These are phyloP conservation scores for Gamsiella multidivaricata DNA, from an alignment of 192 early-diverging fungal species.

Conservation along the genomic window DNA sequence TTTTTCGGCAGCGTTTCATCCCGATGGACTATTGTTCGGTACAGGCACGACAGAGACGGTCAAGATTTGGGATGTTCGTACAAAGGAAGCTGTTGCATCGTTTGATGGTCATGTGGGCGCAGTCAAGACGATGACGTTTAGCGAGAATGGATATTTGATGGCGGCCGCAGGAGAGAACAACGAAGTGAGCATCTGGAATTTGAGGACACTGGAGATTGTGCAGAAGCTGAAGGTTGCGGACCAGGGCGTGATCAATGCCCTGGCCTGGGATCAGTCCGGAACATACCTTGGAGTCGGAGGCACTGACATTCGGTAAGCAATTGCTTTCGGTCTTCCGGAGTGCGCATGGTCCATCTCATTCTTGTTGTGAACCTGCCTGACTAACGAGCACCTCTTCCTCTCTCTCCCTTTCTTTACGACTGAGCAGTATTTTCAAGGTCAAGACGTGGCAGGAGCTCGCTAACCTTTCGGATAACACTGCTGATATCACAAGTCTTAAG, in stretches of 20 bases:
- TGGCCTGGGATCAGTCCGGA: constrained; percentile 85
- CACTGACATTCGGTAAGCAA: constrained; percentile 59
- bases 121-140: constrained; percentile 83
- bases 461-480: constrained; percentile 60
- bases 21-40: constrained; percentile 90
- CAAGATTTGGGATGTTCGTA: constrained; percentile 87
- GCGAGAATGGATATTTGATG: constrained; percentile 95
- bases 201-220: constrained; percentile 84
- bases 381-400: constrained; percentile 4
- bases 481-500: constrained; percentile 65
- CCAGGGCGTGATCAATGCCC: constrained; percentile 63
- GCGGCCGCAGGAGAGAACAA: constrained; percentile 78
- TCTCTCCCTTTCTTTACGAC: constrained; percentile 1
- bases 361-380: too few relatives aligned
- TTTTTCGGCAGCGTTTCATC: constrained; percentile 82
- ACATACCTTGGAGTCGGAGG: constrained; percentile 85
- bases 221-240: constrained; percentile 74
- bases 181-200: constrained; percentile 92
- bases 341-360: too few relatives aligned
- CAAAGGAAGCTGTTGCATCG: constrained; percentile 69
- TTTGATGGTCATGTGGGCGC: constrained; percentile 73
- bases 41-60: constrained; percentile 80
- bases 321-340: background rate
- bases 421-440: constrained; percentile 68
- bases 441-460: constrained; percentile 72